Evolutionary conservation across 768 basidiomycete genomes (phyloP).

Genomic region (Naganishia friedmannii): DNA sequence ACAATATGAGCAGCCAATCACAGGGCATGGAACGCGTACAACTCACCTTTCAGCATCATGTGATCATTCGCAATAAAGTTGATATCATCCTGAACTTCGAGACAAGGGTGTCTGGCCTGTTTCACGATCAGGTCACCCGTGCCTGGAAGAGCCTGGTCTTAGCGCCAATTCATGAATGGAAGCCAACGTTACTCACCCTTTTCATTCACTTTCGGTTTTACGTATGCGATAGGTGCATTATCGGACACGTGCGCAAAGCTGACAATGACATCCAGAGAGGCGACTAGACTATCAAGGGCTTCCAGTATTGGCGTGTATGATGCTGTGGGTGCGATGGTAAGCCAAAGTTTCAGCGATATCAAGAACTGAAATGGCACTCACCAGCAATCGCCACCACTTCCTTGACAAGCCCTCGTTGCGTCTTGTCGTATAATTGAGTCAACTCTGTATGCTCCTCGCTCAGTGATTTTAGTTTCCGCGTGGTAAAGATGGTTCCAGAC

Average conservation of each 20-base stretch:
- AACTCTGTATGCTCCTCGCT: slow-evolving; percentile 70
- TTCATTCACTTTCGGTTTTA: slow-evolving; percentile 75
- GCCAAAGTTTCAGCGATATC: not conserved
- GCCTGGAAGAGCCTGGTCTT: slow-evolving; percentile 41
- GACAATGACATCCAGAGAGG: slow-evolving; percentile 84
- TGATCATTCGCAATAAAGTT: slow-evolving; percentile 94
- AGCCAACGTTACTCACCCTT: slow-evolving; percentile 59
- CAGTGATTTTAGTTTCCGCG: slow-evolving; percentile 65
- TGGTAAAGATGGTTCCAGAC: slow-evolving; percentile 84
- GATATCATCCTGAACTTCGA: slow-evolving; percentile 93
- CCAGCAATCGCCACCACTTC: slow-evolving; percentile 90
- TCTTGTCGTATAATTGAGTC: slow-evolving; percentile 67
- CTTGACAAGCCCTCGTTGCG: slow-evolving; percentile 78
- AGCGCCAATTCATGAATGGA: not conserved
- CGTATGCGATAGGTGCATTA: slow-evolving; percentile 79
- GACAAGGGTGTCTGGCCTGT: slow-evolving; percentile 90
- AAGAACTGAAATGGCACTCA: slow-evolving; percentile 56
- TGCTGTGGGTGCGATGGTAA: slow-evolving; percentile 56
- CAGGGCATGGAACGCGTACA: not conserved
- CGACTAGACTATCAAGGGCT: slow-evolving; percentile 73
- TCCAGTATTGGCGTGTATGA: slow-evolving; percentile 89
- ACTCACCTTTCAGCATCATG: slow-evolving; percentile 80
- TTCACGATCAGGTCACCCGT: slow-evolving; percentile 73
- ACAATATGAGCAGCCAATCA: not conserved
- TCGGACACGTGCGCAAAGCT: slow-evolving; percentile 90